These are phyloP conservation scores for Rhytidiadelphus loreus DNA, from an alignment of 225 moss, liverwort and hornwort species.

Conservation along the genomic window DNA sequence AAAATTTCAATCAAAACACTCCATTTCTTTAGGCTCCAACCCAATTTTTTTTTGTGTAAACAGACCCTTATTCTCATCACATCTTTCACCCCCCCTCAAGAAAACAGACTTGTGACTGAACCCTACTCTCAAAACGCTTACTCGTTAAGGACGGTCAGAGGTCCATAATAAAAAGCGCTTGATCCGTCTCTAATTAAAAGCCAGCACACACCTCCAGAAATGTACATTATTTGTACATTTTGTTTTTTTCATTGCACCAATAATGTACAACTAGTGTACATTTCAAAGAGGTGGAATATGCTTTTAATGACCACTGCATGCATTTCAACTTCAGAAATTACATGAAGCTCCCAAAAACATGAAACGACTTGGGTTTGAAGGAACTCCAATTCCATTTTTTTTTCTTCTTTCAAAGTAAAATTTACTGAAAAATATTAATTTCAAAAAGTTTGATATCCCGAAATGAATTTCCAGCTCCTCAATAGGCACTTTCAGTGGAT, in stretches of 20 bases:
- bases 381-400: no score
- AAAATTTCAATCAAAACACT: no score
- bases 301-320: no score
- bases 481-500: no score
- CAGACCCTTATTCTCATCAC: no score
- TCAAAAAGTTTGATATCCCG: no score
- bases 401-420: accelerated
- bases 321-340: background rate
- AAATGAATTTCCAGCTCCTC: no score
- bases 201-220: background rate
- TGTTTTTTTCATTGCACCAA: accelerated
- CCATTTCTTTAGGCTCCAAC: no score
- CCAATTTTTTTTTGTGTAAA: no score
- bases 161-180: background rate
- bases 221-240: background rate
- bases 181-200: background rate
- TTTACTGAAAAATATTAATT: background rate
- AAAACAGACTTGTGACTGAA: background rate
- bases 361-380: no score
- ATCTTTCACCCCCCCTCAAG: no score
- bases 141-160: accelerated
- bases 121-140: background rate
- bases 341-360: no score
- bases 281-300: accelerated
- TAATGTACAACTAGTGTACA: accelerated